phyloP scores from a whole-genome alignment of 2,329 filamentous ascomycete genomes.

The Malbranchea zuffiana region DNA sequence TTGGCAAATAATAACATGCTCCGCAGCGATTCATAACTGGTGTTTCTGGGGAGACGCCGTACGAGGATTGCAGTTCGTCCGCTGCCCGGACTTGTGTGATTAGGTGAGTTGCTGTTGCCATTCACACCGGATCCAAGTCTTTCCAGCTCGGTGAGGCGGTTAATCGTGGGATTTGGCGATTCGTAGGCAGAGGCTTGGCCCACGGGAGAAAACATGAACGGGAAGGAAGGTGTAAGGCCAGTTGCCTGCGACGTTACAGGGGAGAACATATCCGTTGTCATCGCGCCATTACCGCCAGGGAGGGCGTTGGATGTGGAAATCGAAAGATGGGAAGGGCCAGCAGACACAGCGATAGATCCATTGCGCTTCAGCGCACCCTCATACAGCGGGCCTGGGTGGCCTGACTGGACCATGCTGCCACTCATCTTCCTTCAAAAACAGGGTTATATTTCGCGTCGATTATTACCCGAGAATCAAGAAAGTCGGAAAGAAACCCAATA shows the following conservation, averaged over 20 bases:
- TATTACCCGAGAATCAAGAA: not conserved
- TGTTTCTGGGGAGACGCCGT: conserved; percentile 50
- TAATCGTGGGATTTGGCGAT: not conserved
- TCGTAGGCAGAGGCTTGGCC: conserved; percentile 28
- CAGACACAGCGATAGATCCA: conserved; percentile 6
- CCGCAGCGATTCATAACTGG: conserved; percentile 46
- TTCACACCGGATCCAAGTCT: conserved; percentile 2
- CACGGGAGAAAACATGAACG: conserved; percentile 31
- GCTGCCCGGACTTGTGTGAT: conserved; percentile 19
- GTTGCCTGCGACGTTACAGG: conserved; percentile 28
- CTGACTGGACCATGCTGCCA: conserved; percentile 7
- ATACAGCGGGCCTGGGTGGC: conserved; percentile 11
- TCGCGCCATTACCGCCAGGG: conserved; percentile 32
- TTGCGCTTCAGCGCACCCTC: conserved; percentile 12
- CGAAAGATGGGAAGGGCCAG: conserved; percentile 10
- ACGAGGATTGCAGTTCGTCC: conserved; percentile 41
- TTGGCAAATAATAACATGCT: conserved; percentile 57
- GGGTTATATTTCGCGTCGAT: conserved; percentile 1
- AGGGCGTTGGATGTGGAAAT: conserved; percentile 23
- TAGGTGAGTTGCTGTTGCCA: conserved; percentile 26
- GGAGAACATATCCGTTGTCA: conserved; percentile 35
- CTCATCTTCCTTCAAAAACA: too few relatives aligned
- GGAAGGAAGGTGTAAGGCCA: conserved; percentile 27
- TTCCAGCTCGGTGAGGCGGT: conserved; percentile 13
- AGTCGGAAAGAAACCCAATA: not conserved